phyloP scores from a whole-genome alignment of 148 eudicot genomes.

The Camellia granthamiana region DNA sequence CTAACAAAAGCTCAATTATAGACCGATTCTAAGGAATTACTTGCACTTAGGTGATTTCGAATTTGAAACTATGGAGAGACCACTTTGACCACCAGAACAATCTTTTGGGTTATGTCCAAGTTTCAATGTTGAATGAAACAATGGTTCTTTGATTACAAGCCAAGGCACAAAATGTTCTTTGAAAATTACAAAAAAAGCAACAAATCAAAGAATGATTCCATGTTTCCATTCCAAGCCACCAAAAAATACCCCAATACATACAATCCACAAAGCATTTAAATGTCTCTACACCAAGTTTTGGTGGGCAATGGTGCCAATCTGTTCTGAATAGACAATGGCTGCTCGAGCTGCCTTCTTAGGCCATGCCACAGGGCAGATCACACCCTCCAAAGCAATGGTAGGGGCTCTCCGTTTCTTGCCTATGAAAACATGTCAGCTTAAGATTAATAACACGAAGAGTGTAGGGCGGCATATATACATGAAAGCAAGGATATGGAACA shows the following conservation, averaged over 20 bases:
- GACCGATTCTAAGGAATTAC: too few relatives aligned
- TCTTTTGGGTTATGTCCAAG: too few relatives aligned
- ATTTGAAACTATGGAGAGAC: too few relatives aligned
- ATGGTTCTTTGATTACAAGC: constrained; percentile 27
- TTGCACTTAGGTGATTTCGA: too few relatives aligned
- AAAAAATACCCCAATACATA: constrained; percentile 13
- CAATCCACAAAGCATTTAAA: background rate
- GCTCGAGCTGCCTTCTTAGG: constrained; percentile 9
- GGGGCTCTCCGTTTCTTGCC: constrained; percentile 1
- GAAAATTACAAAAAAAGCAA: constrained; percentile 3
- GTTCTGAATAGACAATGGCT: background rate
- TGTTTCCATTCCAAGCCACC: constrained; percentile 22
- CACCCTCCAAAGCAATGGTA: constrained; percentile 6
- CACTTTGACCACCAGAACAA: too few relatives aligned
- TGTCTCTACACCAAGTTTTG: background rate
- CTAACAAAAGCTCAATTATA: too few relatives aligned
- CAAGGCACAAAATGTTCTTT: constrained; percentile 27
- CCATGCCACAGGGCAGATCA: background rate
- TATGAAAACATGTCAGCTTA: background rate
- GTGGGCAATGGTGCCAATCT: background rate
- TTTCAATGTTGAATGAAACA: background rate
- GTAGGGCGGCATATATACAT: background rate
- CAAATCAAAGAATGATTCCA: constrained; percentile 25
- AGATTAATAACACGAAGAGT: background rate
- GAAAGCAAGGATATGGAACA: background rate